Evolutionary conservation across 306 rosid genomes (phyloP).

Genomic region (Fragaria ananassa): DNA sequence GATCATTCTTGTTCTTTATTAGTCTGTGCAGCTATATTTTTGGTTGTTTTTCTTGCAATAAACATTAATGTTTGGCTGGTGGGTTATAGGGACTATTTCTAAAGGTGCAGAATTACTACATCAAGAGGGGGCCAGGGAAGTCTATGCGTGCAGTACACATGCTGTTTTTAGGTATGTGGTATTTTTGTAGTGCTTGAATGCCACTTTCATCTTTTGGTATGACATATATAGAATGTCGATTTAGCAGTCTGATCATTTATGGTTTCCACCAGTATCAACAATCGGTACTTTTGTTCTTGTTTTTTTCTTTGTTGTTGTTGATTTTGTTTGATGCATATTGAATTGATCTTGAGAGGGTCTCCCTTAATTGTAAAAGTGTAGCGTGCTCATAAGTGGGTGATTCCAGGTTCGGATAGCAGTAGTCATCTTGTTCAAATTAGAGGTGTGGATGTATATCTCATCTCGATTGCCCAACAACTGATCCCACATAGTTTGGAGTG

Average conservation of each 20-base stretch:
- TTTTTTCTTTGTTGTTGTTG: not conserved
- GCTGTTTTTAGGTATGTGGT: slow-evolving; percentile 83
- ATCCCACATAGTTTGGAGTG: not conserved
- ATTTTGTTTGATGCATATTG: not conserved
- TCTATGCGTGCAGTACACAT: slow-evolving; percentile 91
- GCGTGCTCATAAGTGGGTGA: not conserved
- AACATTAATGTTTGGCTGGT: slow-evolving; percentile 21
- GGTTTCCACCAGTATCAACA: not conserved
- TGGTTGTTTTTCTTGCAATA: slow-evolving; percentile 10
- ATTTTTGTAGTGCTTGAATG: slow-evolving; percentile 2
- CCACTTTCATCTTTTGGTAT: not conserved
- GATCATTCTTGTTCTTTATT: not conserved
- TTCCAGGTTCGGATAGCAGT: not conserved
- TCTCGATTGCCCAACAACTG: not conserved
- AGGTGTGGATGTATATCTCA: not conserved
- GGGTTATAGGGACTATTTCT: slow-evolving; percentile 63
- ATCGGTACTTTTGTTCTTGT: not conserved
- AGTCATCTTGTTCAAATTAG: not conserved
- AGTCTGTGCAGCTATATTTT: not conserved
- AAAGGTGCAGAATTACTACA: slow-evolving; percentile 93
- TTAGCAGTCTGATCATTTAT: not conserved
- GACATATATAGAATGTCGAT: not conserved
- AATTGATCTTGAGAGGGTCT: not conserved
- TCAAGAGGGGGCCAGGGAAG: slow-evolving; percentile 97
- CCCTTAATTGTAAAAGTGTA: not conserved